Base-by-base conservation (phyloP, 192 early-diverging fungal genomes). In the Entomortierella parvispora region DNA sequence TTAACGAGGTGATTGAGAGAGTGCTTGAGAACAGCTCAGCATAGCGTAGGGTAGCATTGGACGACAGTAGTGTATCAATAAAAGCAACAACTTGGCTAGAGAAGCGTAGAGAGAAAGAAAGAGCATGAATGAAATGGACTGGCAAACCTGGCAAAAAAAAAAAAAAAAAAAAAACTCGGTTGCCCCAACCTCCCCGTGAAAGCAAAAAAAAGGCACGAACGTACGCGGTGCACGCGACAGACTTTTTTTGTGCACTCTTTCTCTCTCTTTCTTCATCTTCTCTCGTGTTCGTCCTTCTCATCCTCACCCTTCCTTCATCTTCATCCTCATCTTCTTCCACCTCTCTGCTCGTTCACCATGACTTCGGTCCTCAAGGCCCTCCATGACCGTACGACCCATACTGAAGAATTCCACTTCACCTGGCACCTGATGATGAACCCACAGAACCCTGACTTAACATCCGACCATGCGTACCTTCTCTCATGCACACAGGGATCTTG, bases 1-100 rank as follows among this genome's bases (percentile, higher is more conserved):
- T 98, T 83, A 97, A 97, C 80, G 81, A 83, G 58, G 90, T 88
- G 68, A 97, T 99, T 65, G 94, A 95, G 22, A 54, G 63, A 15
- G 57, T 74, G 11, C 58, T 76, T 0, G 64, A 76, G 46, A 76
- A 37, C 31, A 62, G 18, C 45, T 49, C 53, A n/a, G 29, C 37
- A 23, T 33, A 55, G 26, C 28, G 44, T 18, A 45, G 44, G 44
- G 44, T 2, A n/a, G n/a, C n/a, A n/a, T n/a, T n/a, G n/a, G n/a
- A n/a, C n/a, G n/a, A n/a, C n/a, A n/a, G n/a, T n/a, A n/a, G n/a
- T n/a, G n/a, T n/a, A n/a, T n/a, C n/a, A n/a, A n/a, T n/a, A n/a
- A n/a, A n/a, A n/a, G n/a, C n/a, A n/a, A n/a, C n/a, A n/a, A n/a
- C n/a, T n/a, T n/a, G n/a, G n/a, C n/a, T n/a, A n/a, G n/a, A n/a